Evolutionary conservation across 306 rosid genomes (phyloP), one percentile per base, ranked within the genome.

Genomic region (Potentilla sterilis): DNA sequence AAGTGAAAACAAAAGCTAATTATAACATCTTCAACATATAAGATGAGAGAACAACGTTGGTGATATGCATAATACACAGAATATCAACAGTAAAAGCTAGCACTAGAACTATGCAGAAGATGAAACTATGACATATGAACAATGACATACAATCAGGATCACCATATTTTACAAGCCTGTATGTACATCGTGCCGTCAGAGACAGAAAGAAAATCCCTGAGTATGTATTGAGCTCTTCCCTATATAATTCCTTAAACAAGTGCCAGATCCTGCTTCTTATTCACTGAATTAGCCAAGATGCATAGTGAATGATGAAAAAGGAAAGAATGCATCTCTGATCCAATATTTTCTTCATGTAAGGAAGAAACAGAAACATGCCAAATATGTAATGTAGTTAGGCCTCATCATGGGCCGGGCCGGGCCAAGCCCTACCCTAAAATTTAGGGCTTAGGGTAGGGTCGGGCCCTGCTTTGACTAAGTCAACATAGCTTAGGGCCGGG

Each of bases 1-100:
- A 75, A 73, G 61, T 69, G 69, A 59, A 64, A 68, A 13, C 57
- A 69, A 44, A 55, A 57, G 22, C 47, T 15, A 32, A 61, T 32
- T 13, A 6, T 3, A 54, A 54, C 61, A 7, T 47, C 52, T 14
- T 13, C 14, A 47, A 43, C 32, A 61, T 3, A 43, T 7, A 18
- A 32, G 13, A 32, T 0, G 32, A 32, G 58, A 14, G 59, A 74
- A 59, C 46, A 59, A 59, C 48, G 28, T 34, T 73, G 28, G 28
- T 28, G 57, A 6, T 59, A 28, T 28, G 28, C 28, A 28, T 28
- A 28, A 28, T 28, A 28, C 28, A 28, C 28, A 28, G 28, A 28
- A 28, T 28, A 28, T 28, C 32, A 35, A 73, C 77, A 58, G 7
- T 58, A 58, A 42, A 59, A 22, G 32, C 12, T 6, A 28, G 44